Percentiles rank a stretch among this genome's conserved stretches.
Conservation (phyloP, 306 rosid genomes). For the Astragalus glycyphyllos region DNA sequence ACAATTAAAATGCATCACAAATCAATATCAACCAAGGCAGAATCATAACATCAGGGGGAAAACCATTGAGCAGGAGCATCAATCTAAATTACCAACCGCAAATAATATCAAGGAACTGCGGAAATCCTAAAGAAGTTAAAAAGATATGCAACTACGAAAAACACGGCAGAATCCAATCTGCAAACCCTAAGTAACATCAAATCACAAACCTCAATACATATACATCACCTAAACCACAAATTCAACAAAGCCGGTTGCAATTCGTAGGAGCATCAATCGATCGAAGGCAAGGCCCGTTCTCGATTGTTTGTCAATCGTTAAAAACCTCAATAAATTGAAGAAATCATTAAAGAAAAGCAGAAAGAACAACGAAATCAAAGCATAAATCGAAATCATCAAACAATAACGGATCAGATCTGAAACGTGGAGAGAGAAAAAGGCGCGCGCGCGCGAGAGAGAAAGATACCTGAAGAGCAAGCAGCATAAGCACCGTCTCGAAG, state of each 20-base stretch:
- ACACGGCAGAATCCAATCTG: not conserved
- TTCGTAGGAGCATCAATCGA: constrained; percentile 6
- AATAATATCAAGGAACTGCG: not conserved
- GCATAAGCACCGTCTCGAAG: constrained; percentile 93
- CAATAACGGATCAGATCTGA: constrained; percentile 41
- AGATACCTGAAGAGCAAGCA: constrained; percentile 71
- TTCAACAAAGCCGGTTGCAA: constrained; percentile 21
- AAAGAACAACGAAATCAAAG: constrained; percentile 4
- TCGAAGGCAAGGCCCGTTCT: not conserved
- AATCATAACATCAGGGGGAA: too few relatives aligned
- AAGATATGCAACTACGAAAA: not conserved
- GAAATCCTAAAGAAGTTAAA: not conserved
- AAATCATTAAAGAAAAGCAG: not conserved
- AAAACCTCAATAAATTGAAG: not conserved
- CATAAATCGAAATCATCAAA: constrained; percentile 27
- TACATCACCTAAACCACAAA: constrained; percentile 10
- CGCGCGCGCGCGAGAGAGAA: not conserved
- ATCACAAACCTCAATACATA: constrained; percentile 4
- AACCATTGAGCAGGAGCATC: too few relatives aligned
- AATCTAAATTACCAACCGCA: not conserved
- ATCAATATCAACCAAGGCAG: too few relatives aligned
- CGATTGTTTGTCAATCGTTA: not conserved
- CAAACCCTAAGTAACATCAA: constrained; percentile 34
- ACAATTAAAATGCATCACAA: not conserved
- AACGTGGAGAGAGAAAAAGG: not conserved